A percentile compares a stretch with the other conserved stretches of the same genome.
Evolutionary conservation across 192 early-diverging fungal species (phyloP).

Genomic region (Mortierella antarctica): DNA sequence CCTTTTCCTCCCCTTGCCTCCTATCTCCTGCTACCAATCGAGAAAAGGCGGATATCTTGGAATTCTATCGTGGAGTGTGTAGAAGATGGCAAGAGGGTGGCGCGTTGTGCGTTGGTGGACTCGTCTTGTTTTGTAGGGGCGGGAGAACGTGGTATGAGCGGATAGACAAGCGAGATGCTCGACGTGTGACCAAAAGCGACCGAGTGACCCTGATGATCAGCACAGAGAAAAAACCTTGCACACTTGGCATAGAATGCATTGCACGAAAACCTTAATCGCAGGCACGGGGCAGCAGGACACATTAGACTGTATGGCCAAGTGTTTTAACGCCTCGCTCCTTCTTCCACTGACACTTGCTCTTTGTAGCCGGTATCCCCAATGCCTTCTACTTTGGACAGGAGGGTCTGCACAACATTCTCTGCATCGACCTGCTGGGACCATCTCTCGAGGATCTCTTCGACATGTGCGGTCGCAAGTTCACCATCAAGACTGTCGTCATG

Average conservation of each 20-base stretch:
- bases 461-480: constrained; percentile 88
- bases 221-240: too few species aligned
- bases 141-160: too few species aligned
- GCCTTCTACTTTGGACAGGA: constrained; percentile 98
- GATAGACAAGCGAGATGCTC: too few species aligned
- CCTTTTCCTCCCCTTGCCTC: not conserved
- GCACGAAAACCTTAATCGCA: too few species aligned
- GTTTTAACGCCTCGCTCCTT: not conserved
- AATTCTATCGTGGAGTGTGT: too few species aligned
- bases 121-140: too few species aligned
- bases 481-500: constrained; percentile 93
- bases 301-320: not conserved
- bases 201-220: too few species aligned
- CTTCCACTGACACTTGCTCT: not conserved
- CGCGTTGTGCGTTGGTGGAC: too few species aligned
- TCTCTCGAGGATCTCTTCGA: constrained; percentile 97
- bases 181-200: too few species aligned
- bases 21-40: not conserved
- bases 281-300: too few species aligned
- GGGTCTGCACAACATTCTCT: constrained; percentile 93
- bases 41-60: not conserved
- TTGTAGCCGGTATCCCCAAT: constrained; percentile 83
- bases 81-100: too few species aligned
- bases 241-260: too few species aligned
- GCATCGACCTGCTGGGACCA: constrained; percentile 93